Percentiles rank a stretch among this genome's conserved stretches.
These are phyloP conservation scores for Pyrenopolyporus hunteri DNA, from an alignment of 495 filamentous ascomycete genomes.

Conservation along the genomic window DNA sequence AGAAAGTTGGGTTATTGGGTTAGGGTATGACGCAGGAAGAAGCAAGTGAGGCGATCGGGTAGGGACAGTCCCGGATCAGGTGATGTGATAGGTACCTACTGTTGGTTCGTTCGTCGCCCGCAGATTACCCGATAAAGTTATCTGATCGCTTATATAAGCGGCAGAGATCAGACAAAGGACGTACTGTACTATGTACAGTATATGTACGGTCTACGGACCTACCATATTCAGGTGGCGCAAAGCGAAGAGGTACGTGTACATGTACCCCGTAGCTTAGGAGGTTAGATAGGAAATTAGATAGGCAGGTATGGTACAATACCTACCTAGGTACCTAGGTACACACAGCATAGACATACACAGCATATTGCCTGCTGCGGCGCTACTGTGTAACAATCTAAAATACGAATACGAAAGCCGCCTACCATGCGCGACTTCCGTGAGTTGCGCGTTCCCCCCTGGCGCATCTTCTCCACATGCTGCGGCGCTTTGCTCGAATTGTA, in stretches of 20 bases:
- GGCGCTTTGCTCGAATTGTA: too few relatives aligned
- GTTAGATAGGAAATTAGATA: not conserved
- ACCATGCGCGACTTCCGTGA: not conserved
- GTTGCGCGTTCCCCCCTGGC: conserved; percentile 14
- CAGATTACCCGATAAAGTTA: conserved; percentile 31
- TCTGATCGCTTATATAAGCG: conserved; percentile 18
- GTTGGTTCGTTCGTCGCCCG: not conserved
- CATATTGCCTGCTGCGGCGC: too few relatives aligned
- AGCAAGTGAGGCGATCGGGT: conserved; percentile 9
- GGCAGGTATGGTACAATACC: not conserved
- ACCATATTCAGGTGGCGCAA: too few relatives aligned
- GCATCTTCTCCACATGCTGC: conserved; percentile 12
- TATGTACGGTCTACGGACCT: too few relatives aligned
- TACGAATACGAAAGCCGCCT: conserved; percentile 37
- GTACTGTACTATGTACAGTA: too few relatives aligned
- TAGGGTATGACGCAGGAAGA: conserved; percentile 9
- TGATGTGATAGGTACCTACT: conserved; percentile 5
- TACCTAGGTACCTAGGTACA: not conserved
- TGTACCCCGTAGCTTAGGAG: not conserved
- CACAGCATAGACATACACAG: not conserved
- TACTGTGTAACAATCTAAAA: conserved; percentile 27
- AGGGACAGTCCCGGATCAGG: conserved; percentile 16
- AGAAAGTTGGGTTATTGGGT: not conserved
- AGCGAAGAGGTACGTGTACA: too few relatives aligned
- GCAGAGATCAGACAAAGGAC: too few relatives aligned